Conservation (phyloP, 208 protist species). For the Angomonas ambiguus region DNA sequence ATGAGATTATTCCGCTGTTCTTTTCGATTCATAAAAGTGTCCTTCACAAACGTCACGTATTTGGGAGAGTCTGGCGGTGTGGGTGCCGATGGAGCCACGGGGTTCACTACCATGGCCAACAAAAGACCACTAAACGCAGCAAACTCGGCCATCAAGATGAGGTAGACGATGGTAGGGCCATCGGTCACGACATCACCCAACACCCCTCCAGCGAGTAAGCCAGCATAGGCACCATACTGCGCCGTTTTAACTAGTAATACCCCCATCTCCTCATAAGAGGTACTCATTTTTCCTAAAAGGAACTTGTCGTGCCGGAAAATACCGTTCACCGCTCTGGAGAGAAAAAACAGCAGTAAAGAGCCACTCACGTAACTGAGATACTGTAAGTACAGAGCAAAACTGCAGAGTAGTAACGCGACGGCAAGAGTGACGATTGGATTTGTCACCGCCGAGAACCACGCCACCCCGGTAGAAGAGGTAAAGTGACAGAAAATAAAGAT, state of each 20-base stretch:
- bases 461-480: conserved; percentile 30
- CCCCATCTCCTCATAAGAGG: conserved; percentile 9
- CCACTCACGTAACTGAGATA: conserved; percentile 25
- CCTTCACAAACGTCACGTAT: neutral
- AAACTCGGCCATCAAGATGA: conserved; percentile 22
- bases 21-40: neutral
- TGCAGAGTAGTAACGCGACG: conserved; percentile 34
- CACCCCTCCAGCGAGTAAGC: conserved; percentile 26
- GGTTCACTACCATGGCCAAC: conserved; percentile 12
- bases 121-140: conserved; percentile 16
- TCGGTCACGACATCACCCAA: conserved; percentile 21
- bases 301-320: conserved; percentile 53
- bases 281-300: conserved; percentile 18
- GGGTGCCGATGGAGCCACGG: conserved; percentile 3
- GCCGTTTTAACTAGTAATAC: neutral
- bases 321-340: conserved; percentile 48
- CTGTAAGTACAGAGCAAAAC: conserved; percentile 20
- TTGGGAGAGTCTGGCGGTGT: neutral
- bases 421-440: conserved; percentile 24
- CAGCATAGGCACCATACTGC: conserved; percentile 24
- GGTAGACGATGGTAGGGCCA: conserved; percentile 14
- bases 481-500: conserved; percentile 60
- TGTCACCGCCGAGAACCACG: conserved; percentile 32
- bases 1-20: neutral
- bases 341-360: conserved; percentile 43